These are phyloP conservation scores for Emmonsia crescens DNA, from an alignment of 2,329 filamentous ascomycete species.

Conservation along the genomic window DNA sequence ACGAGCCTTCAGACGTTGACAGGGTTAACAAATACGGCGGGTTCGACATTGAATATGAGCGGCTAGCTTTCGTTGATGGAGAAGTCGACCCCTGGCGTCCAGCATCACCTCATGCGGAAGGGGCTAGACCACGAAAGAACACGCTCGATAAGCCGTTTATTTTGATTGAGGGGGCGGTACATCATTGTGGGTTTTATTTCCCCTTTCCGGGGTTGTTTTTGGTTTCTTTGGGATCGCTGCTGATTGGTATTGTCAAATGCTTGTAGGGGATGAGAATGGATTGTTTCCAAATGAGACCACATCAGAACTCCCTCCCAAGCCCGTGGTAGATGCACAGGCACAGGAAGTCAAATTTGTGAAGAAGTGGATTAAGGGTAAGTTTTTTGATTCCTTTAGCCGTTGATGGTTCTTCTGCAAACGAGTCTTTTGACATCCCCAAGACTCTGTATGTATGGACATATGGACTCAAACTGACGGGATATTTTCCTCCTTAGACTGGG, in stretches of 20 bases:
- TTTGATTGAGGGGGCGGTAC: constrained; percentile 63
- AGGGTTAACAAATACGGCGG: constrained; percentile 68
- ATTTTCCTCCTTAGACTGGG: not conserved
- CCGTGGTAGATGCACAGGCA: constrained; percentile 38
- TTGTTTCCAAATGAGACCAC: constrained; percentile 44
- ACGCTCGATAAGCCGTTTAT: constrained; percentile 59
- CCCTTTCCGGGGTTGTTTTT: constrained; percentile 25
- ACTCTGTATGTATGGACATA: not conserved
- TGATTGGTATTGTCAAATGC: constrained; percentile 14
- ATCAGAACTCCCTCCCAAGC: constrained; percentile 33
- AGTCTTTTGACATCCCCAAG: not conserved
- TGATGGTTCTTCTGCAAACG: not conserved
- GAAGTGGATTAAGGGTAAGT: constrained; percentile 37
- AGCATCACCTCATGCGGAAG: constrained; percentile 59
- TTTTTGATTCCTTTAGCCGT: not conserved
- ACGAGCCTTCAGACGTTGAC: constrained; percentile 49
- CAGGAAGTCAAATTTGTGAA: constrained; percentile 38
- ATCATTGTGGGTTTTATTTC: constrained; percentile 65
- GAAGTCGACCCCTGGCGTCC: constrained; percentile 70
- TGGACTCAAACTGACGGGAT: not conserved
- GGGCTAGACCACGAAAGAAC: constrained; percentile 45
- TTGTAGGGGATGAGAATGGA: constrained; percentile 38
- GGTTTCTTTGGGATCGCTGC: not conserved
- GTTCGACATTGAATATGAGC: constrained; percentile 59
- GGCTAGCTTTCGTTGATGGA: constrained; percentile 68